Conservation (phyloP, 441 rosid genomes). For the Sinapis alba region DNA sequence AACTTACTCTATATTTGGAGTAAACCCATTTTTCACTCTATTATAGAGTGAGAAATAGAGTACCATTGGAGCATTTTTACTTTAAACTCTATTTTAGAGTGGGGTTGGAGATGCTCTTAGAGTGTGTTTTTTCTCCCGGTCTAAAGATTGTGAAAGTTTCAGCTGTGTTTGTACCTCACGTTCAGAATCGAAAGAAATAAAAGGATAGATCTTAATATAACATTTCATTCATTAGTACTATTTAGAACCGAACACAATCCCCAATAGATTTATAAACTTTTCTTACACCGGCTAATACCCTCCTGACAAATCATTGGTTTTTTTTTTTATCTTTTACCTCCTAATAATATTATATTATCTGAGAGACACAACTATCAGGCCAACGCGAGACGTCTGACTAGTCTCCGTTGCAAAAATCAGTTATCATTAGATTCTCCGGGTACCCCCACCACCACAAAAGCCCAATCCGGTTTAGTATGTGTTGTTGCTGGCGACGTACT, state of each 20-base stretch:
- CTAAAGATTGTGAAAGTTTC: too few species aligned
- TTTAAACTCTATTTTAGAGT: too few species aligned
- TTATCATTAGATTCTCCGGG: constrained; percentile 9
- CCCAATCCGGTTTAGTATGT: constrained; percentile 29
- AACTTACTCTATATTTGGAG: too few species aligned
- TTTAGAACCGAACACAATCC: not conserved
- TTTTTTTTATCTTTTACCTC: not conserved
- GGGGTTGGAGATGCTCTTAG: too few species aligned
- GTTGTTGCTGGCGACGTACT: constrained; percentile 47
- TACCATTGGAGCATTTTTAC: too few species aligned
- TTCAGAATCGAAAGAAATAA: not conserved
- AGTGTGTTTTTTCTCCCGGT: too few species aligned
- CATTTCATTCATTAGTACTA: not conserved
- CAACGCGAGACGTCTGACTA: not conserved
- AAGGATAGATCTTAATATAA: not conserved
- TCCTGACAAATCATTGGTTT: not conserved
- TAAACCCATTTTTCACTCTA: too few species aligned
- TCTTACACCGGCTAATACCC: constrained; percentile 10
- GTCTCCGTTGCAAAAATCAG: constrained; percentile 14
- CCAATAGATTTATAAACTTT: not conserved
- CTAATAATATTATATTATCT: not conserved
- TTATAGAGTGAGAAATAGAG: too few species aligned
- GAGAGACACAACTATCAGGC: not conserved
- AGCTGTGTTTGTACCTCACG: not conserved
- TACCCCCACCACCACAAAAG: not conserved